These are phyloP conservation scores for Rhizopus microsporus DNA, from an alignment of 371 early-diverging fungal species.

Conservation along the genomic window DNA sequence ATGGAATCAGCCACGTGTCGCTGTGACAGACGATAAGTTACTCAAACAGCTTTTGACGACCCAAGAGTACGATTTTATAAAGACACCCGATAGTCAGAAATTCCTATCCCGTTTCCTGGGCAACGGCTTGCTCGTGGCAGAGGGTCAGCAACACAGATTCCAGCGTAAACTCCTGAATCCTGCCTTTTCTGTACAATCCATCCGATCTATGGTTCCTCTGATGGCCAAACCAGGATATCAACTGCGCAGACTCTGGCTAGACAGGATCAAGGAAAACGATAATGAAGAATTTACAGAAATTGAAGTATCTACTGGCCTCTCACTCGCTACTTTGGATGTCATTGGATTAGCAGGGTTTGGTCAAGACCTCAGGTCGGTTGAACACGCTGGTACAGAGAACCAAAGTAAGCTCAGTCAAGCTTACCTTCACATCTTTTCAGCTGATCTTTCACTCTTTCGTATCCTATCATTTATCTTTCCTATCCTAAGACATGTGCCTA, in stretches of 20 bases:
- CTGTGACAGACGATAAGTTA: conserved; percentile 53
- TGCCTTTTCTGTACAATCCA: conserved; percentile 55
- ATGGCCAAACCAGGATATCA: conserved; percentile 38
- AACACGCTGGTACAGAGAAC: conserved; percentile 14
- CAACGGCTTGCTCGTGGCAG: conserved; percentile 57
- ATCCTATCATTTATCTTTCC: conserved; percentile 45
- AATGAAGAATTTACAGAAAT: conserved; percentile 25
- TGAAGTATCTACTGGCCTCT: conserved; percentile 39
- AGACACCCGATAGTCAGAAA: conserved; percentile 27
- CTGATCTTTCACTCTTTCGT: conserved; percentile 25
- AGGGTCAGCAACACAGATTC: conserved; percentile 60
- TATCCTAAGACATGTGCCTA: conserved; percentile 34
- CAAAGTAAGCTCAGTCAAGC: conserved; percentile 48
- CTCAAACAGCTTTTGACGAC: conserved; percentile 54
- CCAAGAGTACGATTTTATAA: conserved; percentile 55
- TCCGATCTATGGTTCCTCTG: conserved; percentile 49
- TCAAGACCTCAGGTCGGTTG: conserved; percentile 38
- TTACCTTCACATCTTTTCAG: conserved; percentile 46
- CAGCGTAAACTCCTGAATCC: conserved; percentile 75
- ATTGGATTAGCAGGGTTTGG: conserved; percentile 58
- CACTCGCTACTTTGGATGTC: conserved; percentile 44
- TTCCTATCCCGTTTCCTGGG: conserved; percentile 51
- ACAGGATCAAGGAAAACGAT: conserved; percentile 8
- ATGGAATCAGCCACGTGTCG: conserved; percentile 53
- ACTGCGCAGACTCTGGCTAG: conserved; percentile 40